Evolutionary conservation across 2,329 filamentous ascomycete species (phyloP).

Genomic region (Tetracladium maxilliforme): DNA sequence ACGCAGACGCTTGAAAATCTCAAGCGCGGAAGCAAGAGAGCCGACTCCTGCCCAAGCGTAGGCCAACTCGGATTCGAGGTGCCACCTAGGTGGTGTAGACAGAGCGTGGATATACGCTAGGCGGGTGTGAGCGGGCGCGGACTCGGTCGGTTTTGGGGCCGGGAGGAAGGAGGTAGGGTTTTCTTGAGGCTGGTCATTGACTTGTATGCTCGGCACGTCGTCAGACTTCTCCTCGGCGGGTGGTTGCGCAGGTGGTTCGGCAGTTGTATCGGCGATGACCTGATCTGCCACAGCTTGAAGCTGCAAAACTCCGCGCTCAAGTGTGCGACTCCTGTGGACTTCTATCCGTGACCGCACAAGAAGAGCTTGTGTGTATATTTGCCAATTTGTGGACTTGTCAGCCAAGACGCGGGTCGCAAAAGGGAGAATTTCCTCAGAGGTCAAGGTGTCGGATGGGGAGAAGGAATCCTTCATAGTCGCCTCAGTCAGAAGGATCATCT

Average conservation of each 20-base stretch:
- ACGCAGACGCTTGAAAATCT: conserved; percentile 86
- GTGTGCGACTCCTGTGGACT: conserved; percentile 69
- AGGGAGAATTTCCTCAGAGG: conserved; percentile 83
- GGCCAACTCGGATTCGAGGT: conserved; percentile 84
- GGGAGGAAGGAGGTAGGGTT: conserved; percentile 71
- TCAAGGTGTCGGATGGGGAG: conserved; percentile 70
- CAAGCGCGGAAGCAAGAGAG: conserved; percentile 75
- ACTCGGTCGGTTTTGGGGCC: conserved; percentile 57
- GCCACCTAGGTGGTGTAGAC: conserved; percentile 77
- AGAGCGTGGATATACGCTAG: conserved; percentile 75
- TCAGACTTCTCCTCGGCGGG: no score
- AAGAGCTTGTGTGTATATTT: conserved; percentile 88
- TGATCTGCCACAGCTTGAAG: conserved; percentile 93
- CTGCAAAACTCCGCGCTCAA: conserved; percentile 81
- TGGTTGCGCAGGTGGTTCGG: not conserved
- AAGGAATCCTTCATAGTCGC: conserved; percentile 79
- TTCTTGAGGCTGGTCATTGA: conserved; percentile 21
- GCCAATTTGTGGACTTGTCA: conserved; percentile 91
- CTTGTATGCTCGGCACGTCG: conserved; percentile 27
- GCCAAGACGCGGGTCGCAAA: conserved; percentile 80
- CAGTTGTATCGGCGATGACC: conserved; percentile 67
- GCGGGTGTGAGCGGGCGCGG: conserved; percentile 62
- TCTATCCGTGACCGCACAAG: conserved; percentile 85
- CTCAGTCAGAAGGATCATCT: conserved; percentile 80
- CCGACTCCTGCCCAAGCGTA: conserved; percentile 85